These are phyloP conservation scores for Cymbidium sinense DNA, from an alignment of 106 monocot species.

Conservation along the genomic window DNA sequence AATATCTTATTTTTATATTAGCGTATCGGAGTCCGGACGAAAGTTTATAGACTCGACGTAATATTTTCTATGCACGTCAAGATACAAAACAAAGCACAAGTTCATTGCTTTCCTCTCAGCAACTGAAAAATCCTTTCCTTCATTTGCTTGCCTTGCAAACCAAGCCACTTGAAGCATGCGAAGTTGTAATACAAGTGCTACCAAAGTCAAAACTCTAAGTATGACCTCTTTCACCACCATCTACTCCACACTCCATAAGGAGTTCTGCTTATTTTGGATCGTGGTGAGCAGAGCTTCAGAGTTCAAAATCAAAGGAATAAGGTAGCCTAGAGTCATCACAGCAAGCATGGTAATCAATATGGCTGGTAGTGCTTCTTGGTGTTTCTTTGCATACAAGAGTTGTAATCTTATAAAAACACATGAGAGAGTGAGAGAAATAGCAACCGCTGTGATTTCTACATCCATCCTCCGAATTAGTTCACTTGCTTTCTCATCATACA, in stretches of 20 bases:
- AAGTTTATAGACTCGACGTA: no score
- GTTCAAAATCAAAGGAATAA: constrained; percentile 59
- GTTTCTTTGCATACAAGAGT: constrained; percentile 40
- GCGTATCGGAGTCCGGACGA: no score
- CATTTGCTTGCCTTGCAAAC: constrained; percentile 9
- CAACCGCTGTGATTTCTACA: no score
- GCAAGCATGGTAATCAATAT: constrained; percentile 61
- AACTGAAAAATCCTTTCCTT: constrained; percentile 2
- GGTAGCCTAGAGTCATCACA: constrained; percentile 37
- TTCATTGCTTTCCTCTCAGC: constrained; percentile 42
- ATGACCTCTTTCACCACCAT: constrained; percentile 42
- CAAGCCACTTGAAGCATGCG: constrained; percentile 41
- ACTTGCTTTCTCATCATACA: no score
- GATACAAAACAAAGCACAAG: constrained; percentile 45
- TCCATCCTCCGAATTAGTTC: no score
- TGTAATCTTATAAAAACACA: constrained; percentile 46
- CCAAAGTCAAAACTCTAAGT: constrained; percentile 40
- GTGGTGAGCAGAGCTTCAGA: constrained; percentile 39
- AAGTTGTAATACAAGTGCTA: constrained; percentile 47
- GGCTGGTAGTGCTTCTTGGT: constrained; percentile 35
- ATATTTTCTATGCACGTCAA: no score
- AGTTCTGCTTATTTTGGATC: constrained; percentile 12
- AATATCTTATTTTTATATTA: no score
- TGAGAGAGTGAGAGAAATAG: constrained; percentile 43
- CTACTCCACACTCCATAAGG: constrained; percentile 35